phyloP scores from a whole-genome alignment of 139 green algal genomes.

The Parachlorella kessleri region DNA sequence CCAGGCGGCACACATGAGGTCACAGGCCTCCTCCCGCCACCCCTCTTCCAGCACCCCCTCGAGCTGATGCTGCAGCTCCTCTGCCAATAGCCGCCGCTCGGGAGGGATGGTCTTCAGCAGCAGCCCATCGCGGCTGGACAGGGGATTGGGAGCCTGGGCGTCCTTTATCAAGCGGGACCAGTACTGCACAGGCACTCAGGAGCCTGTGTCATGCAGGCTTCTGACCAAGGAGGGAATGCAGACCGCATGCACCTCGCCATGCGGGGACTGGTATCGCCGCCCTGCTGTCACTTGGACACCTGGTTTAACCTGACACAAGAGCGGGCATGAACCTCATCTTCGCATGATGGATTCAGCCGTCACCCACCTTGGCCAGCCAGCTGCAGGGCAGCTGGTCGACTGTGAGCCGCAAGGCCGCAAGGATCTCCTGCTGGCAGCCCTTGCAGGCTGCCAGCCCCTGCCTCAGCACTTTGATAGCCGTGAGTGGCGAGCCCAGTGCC shows the following conservation, averaged over 20 bases:
- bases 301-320: too few relatives aligned
- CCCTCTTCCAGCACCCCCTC: conserved; percentile 1
- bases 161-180: conserved; percentile 21
- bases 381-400: conserved; percentile 17
- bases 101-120: conserved; percentile 36
- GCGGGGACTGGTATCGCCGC: too few relatives aligned
- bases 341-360: too few relatives aligned
- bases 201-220: too few relatives aligned
- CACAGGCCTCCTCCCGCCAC: background rate
- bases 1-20: conserved; percentile 23
- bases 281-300: too few relatives aligned
- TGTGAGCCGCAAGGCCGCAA: conserved; percentile 19
- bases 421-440: conserved; percentile 1
- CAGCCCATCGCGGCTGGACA: conserved; percentile 45
- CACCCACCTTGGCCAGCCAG: conserved; percentile 31
- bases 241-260: background rate
- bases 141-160: conserved; percentile 28
- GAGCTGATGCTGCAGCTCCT: conserved; percentile 16
- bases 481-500: conserved; percentile 6
- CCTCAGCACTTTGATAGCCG: conserved; percentile 12
- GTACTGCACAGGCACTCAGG: conserved; percentile 8
- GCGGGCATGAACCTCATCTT: too few relatives aligned
- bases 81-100: conserved; percentile 7
- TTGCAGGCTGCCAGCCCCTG: conserved; percentile 14
- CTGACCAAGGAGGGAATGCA: too few relatives aligned